These are phyloP conservation scores for Artemisia argyi DNA, from an alignment of 129 eudicot genomes.

Conservation along the genomic window DNA sequence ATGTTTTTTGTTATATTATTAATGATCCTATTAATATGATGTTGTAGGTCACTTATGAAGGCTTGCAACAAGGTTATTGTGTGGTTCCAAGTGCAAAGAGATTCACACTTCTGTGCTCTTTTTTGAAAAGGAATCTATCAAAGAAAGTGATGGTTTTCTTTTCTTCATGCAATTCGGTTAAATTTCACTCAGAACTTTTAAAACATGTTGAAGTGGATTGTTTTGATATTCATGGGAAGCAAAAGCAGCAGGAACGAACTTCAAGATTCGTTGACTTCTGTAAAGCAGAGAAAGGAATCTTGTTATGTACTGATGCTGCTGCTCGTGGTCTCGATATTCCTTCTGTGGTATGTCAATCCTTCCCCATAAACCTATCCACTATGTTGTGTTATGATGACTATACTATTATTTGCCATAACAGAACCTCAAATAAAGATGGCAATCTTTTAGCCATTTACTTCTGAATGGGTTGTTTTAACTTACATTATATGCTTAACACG, in stretches of 20 bases:
- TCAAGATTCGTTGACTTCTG: conserved; percentile 77
- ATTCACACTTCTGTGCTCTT: conserved; percentile 73
- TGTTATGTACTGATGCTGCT: conserved; percentile 93
- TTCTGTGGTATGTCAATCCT: conserved; percentile 64
- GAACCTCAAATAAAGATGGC: no score
- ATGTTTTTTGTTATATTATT: conserved; percentile 1
- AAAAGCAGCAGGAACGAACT: conserved; percentile 78
- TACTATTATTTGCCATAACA: no score
- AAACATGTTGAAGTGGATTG: conserved; percentile 61
- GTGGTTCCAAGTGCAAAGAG: conserved; percentile 79
- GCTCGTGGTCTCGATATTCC: conserved; percentile 99
- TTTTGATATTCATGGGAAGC: conserved; percentile 78
- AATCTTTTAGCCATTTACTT: no score
- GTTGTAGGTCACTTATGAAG: conserved; percentile 77
- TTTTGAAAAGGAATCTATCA: conserved; percentile 65
- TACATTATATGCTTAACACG: no score
- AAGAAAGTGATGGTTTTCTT: conserved; percentile 97
- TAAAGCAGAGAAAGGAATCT: conserved; percentile 81
- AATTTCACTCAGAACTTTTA: conserved; percentile 74
- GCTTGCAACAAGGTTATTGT: conserved; percentile 89
- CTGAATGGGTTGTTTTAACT: no score
- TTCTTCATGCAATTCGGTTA: conserved; percentile 88
- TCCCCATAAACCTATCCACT: no score
- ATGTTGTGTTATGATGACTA: no score
- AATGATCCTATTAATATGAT: conserved; percentile 1